Percentiles rank a stretch among this genome's conserved stretches.
Evolutionary conservation across 2,329 filamentous ascomycete species (phyloP).

Genomic region (Polychaeton citri): DNA sequence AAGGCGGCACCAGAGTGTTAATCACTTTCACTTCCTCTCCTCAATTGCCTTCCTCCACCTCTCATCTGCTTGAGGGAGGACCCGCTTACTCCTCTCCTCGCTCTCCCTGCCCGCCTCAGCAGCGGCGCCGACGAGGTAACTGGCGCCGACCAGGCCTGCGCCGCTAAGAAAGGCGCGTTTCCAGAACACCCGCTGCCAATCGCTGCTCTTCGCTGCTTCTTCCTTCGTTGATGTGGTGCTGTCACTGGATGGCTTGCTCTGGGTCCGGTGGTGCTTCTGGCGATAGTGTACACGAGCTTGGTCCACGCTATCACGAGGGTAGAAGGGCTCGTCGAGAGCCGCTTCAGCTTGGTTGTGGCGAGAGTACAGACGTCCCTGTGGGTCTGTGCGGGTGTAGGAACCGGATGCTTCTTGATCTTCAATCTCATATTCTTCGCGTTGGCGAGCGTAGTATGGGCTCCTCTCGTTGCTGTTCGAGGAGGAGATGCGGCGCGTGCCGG

Average conservation of each 20-base stretch:
- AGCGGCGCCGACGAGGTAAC: conserved; percentile 47
- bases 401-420: no score
- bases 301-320: no score
- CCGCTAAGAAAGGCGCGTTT: conserved; percentile 39
- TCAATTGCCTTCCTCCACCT: conserved; percentile 1
- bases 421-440: no score
- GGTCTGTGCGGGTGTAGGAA: background rate
- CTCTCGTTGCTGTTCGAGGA: background rate
- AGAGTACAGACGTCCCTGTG: conserved; percentile 2
- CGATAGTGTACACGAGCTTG: no score
- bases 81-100: conserved; percentile 2
- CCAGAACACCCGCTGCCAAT: conserved; percentile 13
- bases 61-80: no score
- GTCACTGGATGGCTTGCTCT: no score
- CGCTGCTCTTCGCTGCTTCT: conserved; percentile 25
- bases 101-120: conserved; percentile 27
- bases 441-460: no score
- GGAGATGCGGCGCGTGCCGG: conserved; percentile 20
- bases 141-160: conserved; percentile 40
- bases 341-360: background rate
- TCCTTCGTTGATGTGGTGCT: conserved; percentile 16
- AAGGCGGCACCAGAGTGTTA: no score
- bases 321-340: background rate
- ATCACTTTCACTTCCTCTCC: background rate
- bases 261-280: no score